Evolutionary conservation across 306 rosid genomes (phyloP), one percentile per base, ranked within the genome.

Genomic region (Rosa chinensis): DNA sequence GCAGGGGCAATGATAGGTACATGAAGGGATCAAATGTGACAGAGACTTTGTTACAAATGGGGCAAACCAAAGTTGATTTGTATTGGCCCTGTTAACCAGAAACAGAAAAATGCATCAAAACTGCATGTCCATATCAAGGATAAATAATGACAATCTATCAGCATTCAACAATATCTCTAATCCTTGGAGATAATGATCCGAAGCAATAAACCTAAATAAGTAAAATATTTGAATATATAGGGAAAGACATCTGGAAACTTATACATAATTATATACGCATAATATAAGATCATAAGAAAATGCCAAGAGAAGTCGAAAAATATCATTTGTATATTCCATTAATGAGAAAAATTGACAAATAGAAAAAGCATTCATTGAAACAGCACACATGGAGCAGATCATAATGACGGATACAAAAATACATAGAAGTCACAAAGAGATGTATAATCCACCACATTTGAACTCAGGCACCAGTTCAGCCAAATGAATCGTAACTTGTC

Each of bases 11-110:
- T 47, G 99, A 95, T 67, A 95, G 98, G 89, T 95, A 95, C 98
- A 95, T 95, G 83, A 95, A 95, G 72, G 99, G 99, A 87, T 95
- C 99, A 84, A 95, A 95, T 39, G 99, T 95, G 78, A 95, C 97
- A 47, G 99, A 95, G 74, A 95, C 97, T 88, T 95, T 95, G 87
- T 92, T 88, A 93, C 99, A 95, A 82, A 86, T 89, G 50, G 99
- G 99, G 82, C 99, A 95, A 83, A 95, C 98, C 88, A 95, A 89
- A 73, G 99, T 95, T 45, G 99, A 95, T 91, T 95, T 95, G 89
- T 90, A 95, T 82, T 95, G 99, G 74, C 99, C 99, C 99, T 95
- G 81, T 76, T 59, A 85, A 82, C 82, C 73, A 77, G 79, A 66
- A 8, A 66, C 6, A 66, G 70, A 83, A 77, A 43, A 18, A 67